These are phyloP conservation scores for Ilyonectria robusta DNA, from an alignment of 2,329 filamentous ascomycete genomes.

Conservation along the genomic window DNA sequence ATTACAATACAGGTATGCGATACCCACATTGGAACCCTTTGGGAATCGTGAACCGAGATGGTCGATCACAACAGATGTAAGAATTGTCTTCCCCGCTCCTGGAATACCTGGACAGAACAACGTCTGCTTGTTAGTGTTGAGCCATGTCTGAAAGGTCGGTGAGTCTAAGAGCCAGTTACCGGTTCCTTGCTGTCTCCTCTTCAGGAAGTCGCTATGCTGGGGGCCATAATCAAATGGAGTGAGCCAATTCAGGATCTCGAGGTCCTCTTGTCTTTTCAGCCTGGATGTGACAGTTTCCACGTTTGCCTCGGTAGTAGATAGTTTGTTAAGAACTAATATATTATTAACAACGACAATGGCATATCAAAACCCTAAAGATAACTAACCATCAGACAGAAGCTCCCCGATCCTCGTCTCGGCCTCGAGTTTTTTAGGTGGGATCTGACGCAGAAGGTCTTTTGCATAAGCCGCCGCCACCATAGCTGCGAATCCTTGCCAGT, in stretches of 20 bases:
- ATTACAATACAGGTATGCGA: no score
- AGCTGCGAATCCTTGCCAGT: no score
- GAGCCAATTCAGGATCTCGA: conserved; percentile 48
- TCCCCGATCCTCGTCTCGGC: no score
- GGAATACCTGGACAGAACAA: conserved; percentile 57
- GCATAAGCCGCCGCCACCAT: no score
- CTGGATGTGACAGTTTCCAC: no score
- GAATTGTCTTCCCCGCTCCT: conserved; percentile 54
- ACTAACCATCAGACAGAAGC: no score
- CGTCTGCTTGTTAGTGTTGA: conserved; percentile 37
- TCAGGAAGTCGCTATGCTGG: conserved; percentile 56
- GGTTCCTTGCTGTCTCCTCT: conserved; percentile 52
- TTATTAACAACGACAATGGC: no score
- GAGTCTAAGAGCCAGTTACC: conserved; percentile 60
- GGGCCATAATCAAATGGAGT: conserved; percentile 52
- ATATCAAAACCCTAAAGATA: no score
- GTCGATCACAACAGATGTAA: conserved; percentile 7
- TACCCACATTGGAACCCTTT: no score
- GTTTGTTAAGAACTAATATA: conserved; percentile 20
- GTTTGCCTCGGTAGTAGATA: conserved; percentile 19
- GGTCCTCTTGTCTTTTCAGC: no score
- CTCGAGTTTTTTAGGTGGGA: no score
- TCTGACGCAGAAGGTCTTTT: no score
- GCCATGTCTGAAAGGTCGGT: conserved; percentile 49
- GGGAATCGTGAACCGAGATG: conserved; percentile 31